Percentiles rank a stretch among this genome's conserved stretches.
phyloP scores from a whole-genome alignment of 2,329 filamentous ascomycete species.

The Aspergillus sp. region DNA sequence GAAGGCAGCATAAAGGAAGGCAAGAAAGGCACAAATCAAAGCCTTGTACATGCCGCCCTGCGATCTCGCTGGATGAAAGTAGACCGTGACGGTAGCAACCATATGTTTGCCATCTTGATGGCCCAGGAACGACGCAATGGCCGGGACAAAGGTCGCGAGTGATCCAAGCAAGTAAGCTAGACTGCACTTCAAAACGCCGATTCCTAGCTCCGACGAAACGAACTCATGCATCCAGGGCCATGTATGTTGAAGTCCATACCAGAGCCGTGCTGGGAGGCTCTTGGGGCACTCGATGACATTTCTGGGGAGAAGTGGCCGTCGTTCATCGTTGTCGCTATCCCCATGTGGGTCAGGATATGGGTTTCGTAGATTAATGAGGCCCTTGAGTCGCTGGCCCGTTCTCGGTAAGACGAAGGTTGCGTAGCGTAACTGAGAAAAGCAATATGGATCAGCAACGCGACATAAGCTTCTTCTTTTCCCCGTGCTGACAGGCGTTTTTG shows the following conservation, averaged over 20 bases:
- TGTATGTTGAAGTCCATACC: slow-evolving; percentile 35
- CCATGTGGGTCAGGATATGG: slow-evolving; percentile 43
- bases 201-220: slow-evolving; percentile 70
- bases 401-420: slow-evolving; percentile 83
- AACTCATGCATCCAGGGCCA: slow-evolving; percentile 58
- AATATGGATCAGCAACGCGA: slow-evolving; percentile 4
- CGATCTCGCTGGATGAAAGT: slow-evolving; percentile 87
- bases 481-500: not conserved
- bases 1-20: slow-evolving; percentile 75
- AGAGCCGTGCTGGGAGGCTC: slow-evolving; percentile 21
- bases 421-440: slow-evolving; percentile 65
- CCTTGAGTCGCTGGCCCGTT: slow-evolving; percentile 81
- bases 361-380: slow-evolving; percentile 73
- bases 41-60: slow-evolving; percentile 89
- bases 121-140: slow-evolving; percentile 72
- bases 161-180: slow-evolving; percentile 85
- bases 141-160: slow-evolving; percentile 78
- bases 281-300: slow-evolving; percentile 21
- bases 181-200: slow-evolving; percentile 85
- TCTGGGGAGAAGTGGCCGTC: slow-evolving; percentile 35
- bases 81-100: slow-evolving; percentile 89
- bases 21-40: slow-evolving; percentile 71
- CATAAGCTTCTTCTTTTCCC: not conserved
- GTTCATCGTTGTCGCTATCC: slow-evolving; percentile 37
- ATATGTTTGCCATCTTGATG: slow-evolving; percentile 90